Percentiles rank a stretch among this genome's conserved stretches.
phyloP scores from a whole-genome alignment of 108 stramenopile genomes.

The Nitzschia palea region DNA sequence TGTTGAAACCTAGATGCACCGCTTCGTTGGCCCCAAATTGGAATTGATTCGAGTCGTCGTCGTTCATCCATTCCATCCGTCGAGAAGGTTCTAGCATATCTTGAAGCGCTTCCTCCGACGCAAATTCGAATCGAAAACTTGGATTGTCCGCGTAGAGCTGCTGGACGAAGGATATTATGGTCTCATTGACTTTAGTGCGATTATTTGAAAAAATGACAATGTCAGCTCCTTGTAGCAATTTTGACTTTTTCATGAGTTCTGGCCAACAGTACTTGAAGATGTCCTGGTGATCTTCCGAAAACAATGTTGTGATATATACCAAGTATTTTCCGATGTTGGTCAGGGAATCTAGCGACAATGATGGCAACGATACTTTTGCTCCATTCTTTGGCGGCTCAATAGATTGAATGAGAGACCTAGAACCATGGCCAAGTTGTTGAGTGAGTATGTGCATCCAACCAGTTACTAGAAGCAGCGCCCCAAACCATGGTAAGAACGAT shows the following conservation, averaged over 20 bases:
- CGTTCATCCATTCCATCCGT: neutral
- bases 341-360: neutral
- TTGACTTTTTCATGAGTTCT: neutral
- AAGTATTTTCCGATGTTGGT: no score
- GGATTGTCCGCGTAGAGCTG: slow-evolving; percentile 2
- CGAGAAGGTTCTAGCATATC: neutral
- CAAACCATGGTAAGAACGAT: no score
- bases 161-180: neutral
- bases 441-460: no score
- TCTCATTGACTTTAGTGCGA: neutral
- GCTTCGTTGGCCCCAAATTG: slow-evolving; percentile 16
- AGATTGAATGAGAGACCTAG: no score
- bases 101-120: neutral
- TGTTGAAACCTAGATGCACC: neutral
- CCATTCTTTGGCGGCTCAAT: no score
- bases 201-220: slow-evolving; percentile 11
- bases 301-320: slow-evolving; percentile 12
- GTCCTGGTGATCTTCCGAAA: slow-evolving; percentile 8
- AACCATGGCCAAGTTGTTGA: no score
- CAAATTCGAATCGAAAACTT: neutral
- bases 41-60: neutral
- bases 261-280: slow-evolving; percentile 16
- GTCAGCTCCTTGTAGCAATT: slow-evolving; percentile 3
- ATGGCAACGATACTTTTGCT: slow-evolving; percentile 1
- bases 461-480: no score